Base-by-base conservation (phyloP, 306 rosid genomes). In the Dalbergia cultrata region DNA sequence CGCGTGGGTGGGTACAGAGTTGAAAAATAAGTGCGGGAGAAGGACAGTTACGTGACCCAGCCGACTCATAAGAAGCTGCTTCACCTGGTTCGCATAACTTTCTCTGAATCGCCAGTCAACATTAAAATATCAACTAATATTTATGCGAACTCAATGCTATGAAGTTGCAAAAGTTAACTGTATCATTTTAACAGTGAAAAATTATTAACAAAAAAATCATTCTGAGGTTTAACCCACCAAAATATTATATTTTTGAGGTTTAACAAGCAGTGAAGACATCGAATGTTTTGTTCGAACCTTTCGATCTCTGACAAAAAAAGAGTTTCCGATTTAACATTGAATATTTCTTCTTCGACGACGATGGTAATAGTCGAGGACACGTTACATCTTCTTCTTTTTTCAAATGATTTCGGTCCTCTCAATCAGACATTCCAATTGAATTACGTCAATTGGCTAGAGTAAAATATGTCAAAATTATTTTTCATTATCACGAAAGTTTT, bases 71-170 rank as follows among this genome's bases (percentile, higher is more conserved):
- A 37, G 47, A 4, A 13, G 54, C 54, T 49, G 18, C 19, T 47
- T 47, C 53, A 47, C 19, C n/a, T 49, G 41, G 74, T 22, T 64
- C 13, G 13, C 72, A 47, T 6, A 50, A 12, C 16, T 77, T 54
- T 45, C 35, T 43, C 44, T 76, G 64, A 63, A 76, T 50, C 11
- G 44, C 39, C 56, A 1, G 44, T 66, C 81, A 77, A 44, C 39
- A 16, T 64, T 35, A 16, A 35, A 7, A 35, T 35, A 35, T 52
- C 53, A 10, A 47, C 41, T 13, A 54, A 7, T 58, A 58, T 21
- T 19, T 18, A 18, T 58, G 2, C 12, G 13, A 58, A 58, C 21
- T 58, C 21, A 9, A 9, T 18, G 11, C 2, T 18, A 21, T 52
- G 16, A 52, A 13, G 13, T 44, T 44, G 1, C 3, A 37, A 37